Evolutionary conservation across 2,329 filamentous ascomycete species (phyloP), one percentile per base, ranked within the genome.

Genomic region (Leptographium radiaticola): DNA sequence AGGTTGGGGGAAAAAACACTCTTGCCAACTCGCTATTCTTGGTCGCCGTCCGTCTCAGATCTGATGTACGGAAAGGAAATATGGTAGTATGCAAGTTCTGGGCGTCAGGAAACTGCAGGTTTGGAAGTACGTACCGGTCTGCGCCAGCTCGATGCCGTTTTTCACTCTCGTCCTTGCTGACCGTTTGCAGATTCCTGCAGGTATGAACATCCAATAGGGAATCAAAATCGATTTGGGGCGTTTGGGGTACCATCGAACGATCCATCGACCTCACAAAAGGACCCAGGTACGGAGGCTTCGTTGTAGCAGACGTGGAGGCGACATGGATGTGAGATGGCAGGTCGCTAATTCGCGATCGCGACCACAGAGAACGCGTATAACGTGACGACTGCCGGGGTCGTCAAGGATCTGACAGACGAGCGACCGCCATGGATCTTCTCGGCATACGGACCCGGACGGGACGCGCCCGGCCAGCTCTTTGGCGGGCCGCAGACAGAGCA

Each of bases 401-500:
- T 76, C 56, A 69, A 70, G 52, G 89, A 94, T 63, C 73, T 94
- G 47, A 79, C 75, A 0, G 73, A 75, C 25, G 87, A 93, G 56
- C 76, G 78, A 10, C 91, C 91, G 18, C 71, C 80, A 73, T 97
- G 90, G 86, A 84, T 93, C 6, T 76, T 96, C 30, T 95, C 90
- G 1, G 78, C 85, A 25, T 97, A 95, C 67, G 87, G 83, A 0
- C 89, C 90, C 0, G 86, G 85, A 5, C 77, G 74, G 62, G 80
- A 89, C 61, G 81, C 86, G 1, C 90, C 90, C 0, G 80, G 81
- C 18, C 89, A 95, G 67, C 75, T 96, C 1, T 90, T 95, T 62
- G 89, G 89, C 52, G 89, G 89, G 1, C 76, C 75, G 46, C 75
- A 80, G 7, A 78, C 89, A 18, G 91, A 97, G 66, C 85, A 89